phyloP scores from a whole-genome alignment of 108 stramenopile species.

The Cyclotella cryptica region DNA sequence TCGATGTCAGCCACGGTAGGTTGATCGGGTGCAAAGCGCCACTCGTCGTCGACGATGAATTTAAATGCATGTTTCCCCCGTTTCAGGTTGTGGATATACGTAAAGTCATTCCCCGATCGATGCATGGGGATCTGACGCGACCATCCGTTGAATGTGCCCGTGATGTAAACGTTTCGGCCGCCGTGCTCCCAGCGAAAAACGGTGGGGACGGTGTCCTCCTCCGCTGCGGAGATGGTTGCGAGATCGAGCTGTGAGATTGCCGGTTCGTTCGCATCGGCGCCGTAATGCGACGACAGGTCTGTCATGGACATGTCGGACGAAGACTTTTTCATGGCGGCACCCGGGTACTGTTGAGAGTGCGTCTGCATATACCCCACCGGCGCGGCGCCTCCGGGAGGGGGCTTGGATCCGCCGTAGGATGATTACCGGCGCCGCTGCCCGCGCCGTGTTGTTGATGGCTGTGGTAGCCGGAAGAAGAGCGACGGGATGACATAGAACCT shows the following conservation, averaged over 20 bases:
- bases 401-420: slow-evolving; percentile 1
- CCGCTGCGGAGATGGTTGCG: slow-evolving; percentile 50
- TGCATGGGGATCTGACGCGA: slow-evolving; percentile 98
- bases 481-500: slow-evolving; percentile 32
- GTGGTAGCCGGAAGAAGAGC: slow-evolving; percentile 12
- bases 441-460: slow-evolving; percentile 7
- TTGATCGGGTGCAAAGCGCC: slow-evolving; percentile 96
- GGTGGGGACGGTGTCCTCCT: slow-evolving; percentile 95
- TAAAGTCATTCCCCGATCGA: slow-evolving; percentile 99
- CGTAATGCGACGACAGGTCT: not conserved
- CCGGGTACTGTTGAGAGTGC: slow-evolving; percentile 32
- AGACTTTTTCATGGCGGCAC: slow-evolving; percentile 18
- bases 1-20: slow-evolving; percentile 98
- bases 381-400: slow-evolving; percentile 36
- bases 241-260: slow-evolving; percentile 28
- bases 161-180: slow-evolving; percentile 97
- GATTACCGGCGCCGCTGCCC: not conserved
- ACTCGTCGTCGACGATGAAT: slow-evolving; percentile 99
- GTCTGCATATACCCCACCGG: slow-evolving; percentile 32
- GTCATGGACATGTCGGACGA: slow-evolving; percentile 53
- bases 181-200: slow-evolving; percentile 99
- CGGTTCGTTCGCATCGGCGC: not conserved
- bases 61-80: slow-evolving; percentile 97
- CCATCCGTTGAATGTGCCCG: slow-evolving; percentile 99
- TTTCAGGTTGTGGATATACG: slow-evolving; percentile 98